Percentiles rank a stretch among this genome's conserved stretches.
phyloP scores from a whole-genome alignment of 306 rosid genomes.

The Begonia fuchsioides region DNA sequence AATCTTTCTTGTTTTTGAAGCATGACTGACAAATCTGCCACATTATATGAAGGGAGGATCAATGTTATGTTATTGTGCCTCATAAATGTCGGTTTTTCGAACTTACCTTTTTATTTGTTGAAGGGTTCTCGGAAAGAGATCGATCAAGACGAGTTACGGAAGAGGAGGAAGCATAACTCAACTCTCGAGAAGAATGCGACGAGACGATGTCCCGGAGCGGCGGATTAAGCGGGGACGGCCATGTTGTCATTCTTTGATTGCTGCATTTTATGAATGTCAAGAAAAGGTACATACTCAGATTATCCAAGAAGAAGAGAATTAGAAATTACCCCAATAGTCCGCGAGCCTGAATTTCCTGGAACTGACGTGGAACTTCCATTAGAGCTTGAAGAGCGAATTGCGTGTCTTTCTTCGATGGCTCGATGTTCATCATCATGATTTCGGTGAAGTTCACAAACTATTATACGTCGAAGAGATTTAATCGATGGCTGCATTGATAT shows the following conservation, averaged over 20 bases:
- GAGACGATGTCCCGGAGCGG: too few relatives aligned
- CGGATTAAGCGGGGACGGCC: neutral
- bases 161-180: too few relatives aligned
- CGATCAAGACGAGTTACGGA: too few relatives aligned
- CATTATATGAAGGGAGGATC: too few relatives aligned
- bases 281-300: neutral
- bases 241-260: conserved; percentile 1
- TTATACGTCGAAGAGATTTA: neutral
- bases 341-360: conserved; percentile 3
- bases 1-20: too few relatives aligned
- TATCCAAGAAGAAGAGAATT: neutral
- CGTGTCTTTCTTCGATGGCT: neutral
- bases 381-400: conserved; percentile 9
- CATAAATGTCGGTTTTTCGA: too few relatives aligned
- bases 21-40: too few relatives aligned
- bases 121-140: too few relatives aligned
- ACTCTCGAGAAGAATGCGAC: too few relatives aligned
- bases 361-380: conserved; percentile 10
- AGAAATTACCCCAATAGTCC: conserved; percentile 6
- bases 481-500: neutral
- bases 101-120: too few relatives aligned
- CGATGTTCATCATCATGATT: conserved; percentile 8
- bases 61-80: too few relatives aligned
- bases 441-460: conserved; percentile 24
- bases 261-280: neutral